Percentiles rank a stretch among this genome's conserved stretches.
These are phyloP conservation scores for Lophium mytilinum DNA, from an alignment of 495 filamentous ascomycete genomes.

Conservation along the genomic window DNA sequence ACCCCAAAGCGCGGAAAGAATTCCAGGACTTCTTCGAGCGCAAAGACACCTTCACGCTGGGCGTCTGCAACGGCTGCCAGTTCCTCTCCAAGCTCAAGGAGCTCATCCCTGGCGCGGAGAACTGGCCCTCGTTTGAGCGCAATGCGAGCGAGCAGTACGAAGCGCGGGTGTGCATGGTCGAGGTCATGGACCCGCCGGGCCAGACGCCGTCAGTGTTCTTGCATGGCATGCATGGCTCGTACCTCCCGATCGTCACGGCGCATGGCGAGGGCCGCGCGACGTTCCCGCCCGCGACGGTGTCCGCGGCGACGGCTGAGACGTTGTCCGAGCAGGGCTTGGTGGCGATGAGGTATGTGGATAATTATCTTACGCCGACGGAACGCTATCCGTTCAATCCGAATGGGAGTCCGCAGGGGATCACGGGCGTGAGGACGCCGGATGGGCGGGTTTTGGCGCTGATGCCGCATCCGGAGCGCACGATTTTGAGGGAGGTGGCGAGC, in stretches of 20 bases:
- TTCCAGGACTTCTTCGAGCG: constrained; percentile 84
- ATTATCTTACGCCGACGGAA: constrained; percentile 63
- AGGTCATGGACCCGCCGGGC: constrained; percentile 51
- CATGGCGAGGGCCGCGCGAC: constrained; percentile 87
- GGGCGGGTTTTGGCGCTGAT: constrained; percentile 89
- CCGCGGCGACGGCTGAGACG: constrained; percentile 40
- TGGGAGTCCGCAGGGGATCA: constrained; percentile 79
- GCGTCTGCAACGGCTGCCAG: constrained; percentile 97
- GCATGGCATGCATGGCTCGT: constrained; percentile 78
- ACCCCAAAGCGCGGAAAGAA: constrained; percentile 64
- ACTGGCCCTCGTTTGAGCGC: constrained; percentile 82
- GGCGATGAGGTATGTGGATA: constrained; percentile 76
- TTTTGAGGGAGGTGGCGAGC: constrained; percentile 72
- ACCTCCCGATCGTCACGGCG: constrained; percentile 78
- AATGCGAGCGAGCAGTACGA: constrained; percentile 91
- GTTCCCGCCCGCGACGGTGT: constrained; percentile 47
- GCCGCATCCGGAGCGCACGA: constrained; percentile 93
- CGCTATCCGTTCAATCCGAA: constrained; percentile 91
- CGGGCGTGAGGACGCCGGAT: constrained; percentile 69
- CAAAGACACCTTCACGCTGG: constrained; percentile 82
- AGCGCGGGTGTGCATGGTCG: constrained; percentile 81
- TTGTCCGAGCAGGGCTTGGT: constrained; percentile 57
- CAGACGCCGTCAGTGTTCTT: constrained; percentile 71
- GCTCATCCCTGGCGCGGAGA: constrained; percentile 73
- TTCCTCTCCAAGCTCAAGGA: constrained; percentile 79